Evolutionary conservation across 768 basidiomycete genomes (phyloP).

Genomic region (Cantharellus anzutake): DNA sequence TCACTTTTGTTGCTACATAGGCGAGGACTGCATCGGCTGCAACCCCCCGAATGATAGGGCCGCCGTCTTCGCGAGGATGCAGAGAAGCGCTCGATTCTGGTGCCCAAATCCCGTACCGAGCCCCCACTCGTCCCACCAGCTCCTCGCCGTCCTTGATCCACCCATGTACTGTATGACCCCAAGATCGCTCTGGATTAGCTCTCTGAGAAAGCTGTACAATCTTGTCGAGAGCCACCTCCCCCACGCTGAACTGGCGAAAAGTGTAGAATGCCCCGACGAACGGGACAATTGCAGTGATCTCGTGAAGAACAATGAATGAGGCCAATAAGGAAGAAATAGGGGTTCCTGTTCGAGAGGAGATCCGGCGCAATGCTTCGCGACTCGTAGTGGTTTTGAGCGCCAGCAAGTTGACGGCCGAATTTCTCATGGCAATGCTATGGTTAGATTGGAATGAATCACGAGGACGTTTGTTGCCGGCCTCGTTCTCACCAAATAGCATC

Average conservation of each 20-base stretch:
- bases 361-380: constrained; percentile 25
- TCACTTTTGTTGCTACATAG: constrained; percentile 62
- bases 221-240: constrained; percentile 38
- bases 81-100: constrained; percentile 26
- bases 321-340: constrained; percentile 57
- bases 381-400: neutral
- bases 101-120: constrained; percentile 69
- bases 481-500: neutral
- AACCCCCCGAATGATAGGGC: neutral
- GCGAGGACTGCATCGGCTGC: constrained; percentile 63
- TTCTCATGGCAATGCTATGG: no score
- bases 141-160: constrained; percentile 29
- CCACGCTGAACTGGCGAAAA: constrained; percentile 45
- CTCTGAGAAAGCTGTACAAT: constrained; percentile 1
- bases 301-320: constrained; percentile 73
- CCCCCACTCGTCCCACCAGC: constrained; percentile 64
- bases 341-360: constrained; percentile 52
- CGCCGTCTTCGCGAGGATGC: neutral
- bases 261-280: constrained; percentile 55
- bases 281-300: constrained; percentile 63
- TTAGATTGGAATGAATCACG: no score
- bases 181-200: neutral
- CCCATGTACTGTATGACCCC: neutral
- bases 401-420: no score
- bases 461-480: neutral